A percentile compares a stretch with the other conserved stretches of the same genome.
Conservation (phyloP, 768 basidiomycete genomes). For the Leccinum aurantiacum region DNA sequence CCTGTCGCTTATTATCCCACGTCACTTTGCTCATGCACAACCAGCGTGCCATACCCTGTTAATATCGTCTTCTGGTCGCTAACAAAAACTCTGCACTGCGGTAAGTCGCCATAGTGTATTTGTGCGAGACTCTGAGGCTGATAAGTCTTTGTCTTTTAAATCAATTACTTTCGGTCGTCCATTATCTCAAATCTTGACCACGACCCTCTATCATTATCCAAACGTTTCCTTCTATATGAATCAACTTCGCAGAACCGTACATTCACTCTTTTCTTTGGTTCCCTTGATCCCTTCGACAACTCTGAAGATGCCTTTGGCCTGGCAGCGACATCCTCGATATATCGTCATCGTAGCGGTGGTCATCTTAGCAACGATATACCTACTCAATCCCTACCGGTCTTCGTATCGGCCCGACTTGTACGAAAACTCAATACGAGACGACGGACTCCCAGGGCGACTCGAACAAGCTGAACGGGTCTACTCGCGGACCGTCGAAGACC, state of each 20-base stretch:
- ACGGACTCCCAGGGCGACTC: slow-evolving; percentile 40
- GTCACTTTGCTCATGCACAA: slow-evolving; percentile 24
- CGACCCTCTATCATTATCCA: slow-evolving; percentile 17
- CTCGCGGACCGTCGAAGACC: slow-evolving; percentile 38
- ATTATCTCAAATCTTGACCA: slow-evolving; percentile 9
- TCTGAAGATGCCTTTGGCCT: slow-evolving; percentile 30
- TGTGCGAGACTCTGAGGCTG: neutral
- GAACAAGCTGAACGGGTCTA: slow-evolving; percentile 48
- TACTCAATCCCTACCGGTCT: slow-evolving; percentile 42
- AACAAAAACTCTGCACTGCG: slow-evolving; percentile 5
- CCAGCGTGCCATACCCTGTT: slow-evolving; percentile 7
- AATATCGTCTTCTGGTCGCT: slow-evolving; percentile 2
- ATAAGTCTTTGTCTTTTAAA: neutral
- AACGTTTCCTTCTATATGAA: slow-evolving; percentile 6
- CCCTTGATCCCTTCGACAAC: neutral
- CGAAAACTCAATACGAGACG: slow-evolving; percentile 31
- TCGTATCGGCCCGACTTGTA: slow-evolving; percentile 24
- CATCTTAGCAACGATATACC: slow-evolving; percentile 45
- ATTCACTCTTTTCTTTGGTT: slow-evolving; percentile 8
- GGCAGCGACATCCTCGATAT: slow-evolving; percentile 55
- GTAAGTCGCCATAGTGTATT: slow-evolving; percentile 15
- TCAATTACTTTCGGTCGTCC: neutral
- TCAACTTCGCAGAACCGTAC: slow-evolving; percentile 7
- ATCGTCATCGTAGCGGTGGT: slow-evolving; percentile 42
- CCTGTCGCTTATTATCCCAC: slow-evolving; percentile 14